A percentile compares a stretch with the other conserved stretches of the same genome.
Conservation (phyloP, 2,329 filamentous ascomycete genomes). For the Celoporthe dispersa region DNA sequence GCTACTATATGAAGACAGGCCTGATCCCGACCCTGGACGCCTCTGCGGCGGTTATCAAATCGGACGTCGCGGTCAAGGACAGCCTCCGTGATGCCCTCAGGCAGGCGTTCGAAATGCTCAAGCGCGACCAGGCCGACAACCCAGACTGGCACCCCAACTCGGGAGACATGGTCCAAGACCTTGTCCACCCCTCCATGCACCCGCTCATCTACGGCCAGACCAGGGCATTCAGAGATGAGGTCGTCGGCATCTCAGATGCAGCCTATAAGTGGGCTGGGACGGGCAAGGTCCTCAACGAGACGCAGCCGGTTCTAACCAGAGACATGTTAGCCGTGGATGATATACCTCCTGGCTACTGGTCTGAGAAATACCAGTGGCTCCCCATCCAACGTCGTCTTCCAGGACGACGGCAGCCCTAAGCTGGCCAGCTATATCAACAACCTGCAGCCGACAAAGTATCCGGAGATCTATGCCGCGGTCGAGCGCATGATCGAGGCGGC, state of each 20-base stretch:
- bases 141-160: slow-evolving; percentile 58
- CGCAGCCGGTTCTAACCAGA: too few relatives aligned
- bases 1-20: slow-evolving; percentile 19
- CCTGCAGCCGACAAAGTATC: slow-evolving; percentile 27
- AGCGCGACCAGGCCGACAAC: slow-evolving; percentile 43
- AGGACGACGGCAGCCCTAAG: slow-evolving; percentile 20
- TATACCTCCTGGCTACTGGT: slow-evolving; percentile 8
- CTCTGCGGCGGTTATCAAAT: slow-evolving; percentile 21
- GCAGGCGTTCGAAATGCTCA: slow-evolving; percentile 37
- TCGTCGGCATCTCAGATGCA: slow-evolving; percentile 11
- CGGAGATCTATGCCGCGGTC: slow-evolving; percentile 27
- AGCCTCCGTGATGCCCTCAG: slow-evolving; percentile 23
- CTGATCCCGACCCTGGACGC: slow-evolving; percentile 25
- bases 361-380: slow-evolving; percentile 31
- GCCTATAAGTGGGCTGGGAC: slow-evolving; percentile 23
- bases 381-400: slow-evolving; percentile 30
- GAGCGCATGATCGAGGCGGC: slow-evolving; percentile 26
- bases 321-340: too few relatives aligned
- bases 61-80: slow-evolving; percentile 16
- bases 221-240: slow-evolving; percentile 32
- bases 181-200: slow-evolving; percentile 59
- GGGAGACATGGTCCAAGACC: slow-evolving; percentile 52
- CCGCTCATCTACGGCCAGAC: slow-evolving; percentile 52
- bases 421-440: slow-evolving; percentile 31
- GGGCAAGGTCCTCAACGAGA: slow-evolving; percentile 13